A percentile compares a stretch with the other conserved stretches of the same genome.
Evolutionary conservation across 768 basidiomycete genomes (phyloP).

Genomic region (Cystofilobasidium bisporidii): DNA sequence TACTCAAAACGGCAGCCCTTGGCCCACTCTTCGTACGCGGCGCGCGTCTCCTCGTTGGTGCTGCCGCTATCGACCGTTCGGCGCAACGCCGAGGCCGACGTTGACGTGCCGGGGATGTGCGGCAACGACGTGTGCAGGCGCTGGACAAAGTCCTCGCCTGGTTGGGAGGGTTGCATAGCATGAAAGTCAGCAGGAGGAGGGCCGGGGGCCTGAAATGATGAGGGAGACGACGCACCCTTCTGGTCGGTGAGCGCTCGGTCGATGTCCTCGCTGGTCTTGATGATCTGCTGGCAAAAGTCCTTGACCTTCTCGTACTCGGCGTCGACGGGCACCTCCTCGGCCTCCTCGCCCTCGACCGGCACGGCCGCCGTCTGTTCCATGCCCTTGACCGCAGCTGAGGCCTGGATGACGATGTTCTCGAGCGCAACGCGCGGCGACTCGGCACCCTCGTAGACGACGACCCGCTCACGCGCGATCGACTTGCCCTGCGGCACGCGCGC

Average conservation of each 20-base stretch:
- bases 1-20: slow-evolving; percentile 76
- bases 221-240: slow-evolving; percentile 52
- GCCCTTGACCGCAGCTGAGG: slow-evolving; percentile 74
- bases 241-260: slow-evolving; percentile 79
- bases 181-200: too few relatives aligned
- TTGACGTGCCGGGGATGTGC: slow-evolving; percentile 5
- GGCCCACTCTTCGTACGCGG: slow-evolving; percentile 76
- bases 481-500: slow-evolving; percentile 50
- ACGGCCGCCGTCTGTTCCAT: slow-evolving; percentile 45
- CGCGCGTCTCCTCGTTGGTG: slow-evolving; percentile 40
- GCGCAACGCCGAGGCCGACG: not conserved
- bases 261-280: slow-evolving; percentile 70
- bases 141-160: slow-evolving; percentile 21
- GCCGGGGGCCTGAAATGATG: not conserved
- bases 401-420: slow-evolving; percentile 85
- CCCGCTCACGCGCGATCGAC: slow-evolving; percentile 49
- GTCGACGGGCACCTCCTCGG: slow-evolving; percentile 41
- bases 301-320: slow-evolving; percentile 68
- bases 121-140: slow-evolving; percentile 23
- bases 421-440: slow-evolving; percentile 71
- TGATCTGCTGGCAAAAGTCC: slow-evolving; percentile 74
- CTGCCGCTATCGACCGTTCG: not conserved
- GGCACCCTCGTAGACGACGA: slow-evolving; percentile 57
- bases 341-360: slow-evolving; percentile 47
- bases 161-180: too few relatives aligned